Evolutionary conservation across 768 basidiomycete genomes (phyloP).

Genomic region (Russula compacta): DNA sequence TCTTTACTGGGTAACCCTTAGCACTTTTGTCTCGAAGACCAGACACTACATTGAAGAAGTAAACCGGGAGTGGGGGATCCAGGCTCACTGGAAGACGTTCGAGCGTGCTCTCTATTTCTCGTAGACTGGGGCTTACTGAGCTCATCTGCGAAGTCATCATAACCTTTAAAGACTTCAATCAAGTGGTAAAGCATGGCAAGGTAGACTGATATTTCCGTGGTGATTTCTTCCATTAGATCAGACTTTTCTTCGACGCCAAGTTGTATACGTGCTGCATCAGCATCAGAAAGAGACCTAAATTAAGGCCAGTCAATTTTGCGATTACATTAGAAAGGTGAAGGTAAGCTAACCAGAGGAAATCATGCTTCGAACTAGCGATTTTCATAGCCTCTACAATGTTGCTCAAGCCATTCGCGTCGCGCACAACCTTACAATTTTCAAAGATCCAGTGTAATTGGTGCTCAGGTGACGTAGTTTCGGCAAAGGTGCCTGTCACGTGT

Average conservation of each 20-base stretch:
- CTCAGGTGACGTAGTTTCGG: constrained; percentile 84
- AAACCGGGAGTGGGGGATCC: constrained; percentile 89
- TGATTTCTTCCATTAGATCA: constrained; percentile 81
- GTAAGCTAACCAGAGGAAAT: constrained; percentile 55
- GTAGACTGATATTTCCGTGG: constrained; percentile 88
- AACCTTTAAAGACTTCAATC: constrained; percentile 86
- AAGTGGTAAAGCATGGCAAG: constrained; percentile 93
- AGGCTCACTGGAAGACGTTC: constrained; percentile 63
- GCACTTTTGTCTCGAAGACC: constrained; percentile 87
- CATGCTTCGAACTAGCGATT: constrained; percentile 81
- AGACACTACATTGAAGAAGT: constrained; percentile 85
- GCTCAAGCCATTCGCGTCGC: constrained; percentile 73
- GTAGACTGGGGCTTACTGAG: constrained; percentile 56
- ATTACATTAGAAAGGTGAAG: neutral
- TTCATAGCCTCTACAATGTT: constrained; percentile 83
- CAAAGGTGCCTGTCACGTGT: constrained; percentile 62
- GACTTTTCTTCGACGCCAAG: constrained; percentile 61
- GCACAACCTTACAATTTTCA: constrained; percentile 83
- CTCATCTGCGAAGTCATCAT: constrained; percentile 94
- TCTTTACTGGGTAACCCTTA: constrained; percentile 95
- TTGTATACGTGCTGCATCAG: constrained; percentile 61
- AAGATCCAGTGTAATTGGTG: constrained; percentile 95
- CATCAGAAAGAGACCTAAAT: constrained; percentile 63
- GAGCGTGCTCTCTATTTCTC: neutral
- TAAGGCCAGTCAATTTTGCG: neutral